phyloP scores from a whole-genome alignment of 23 red algal genomes.

The Agarophyton chilense region DNA sequence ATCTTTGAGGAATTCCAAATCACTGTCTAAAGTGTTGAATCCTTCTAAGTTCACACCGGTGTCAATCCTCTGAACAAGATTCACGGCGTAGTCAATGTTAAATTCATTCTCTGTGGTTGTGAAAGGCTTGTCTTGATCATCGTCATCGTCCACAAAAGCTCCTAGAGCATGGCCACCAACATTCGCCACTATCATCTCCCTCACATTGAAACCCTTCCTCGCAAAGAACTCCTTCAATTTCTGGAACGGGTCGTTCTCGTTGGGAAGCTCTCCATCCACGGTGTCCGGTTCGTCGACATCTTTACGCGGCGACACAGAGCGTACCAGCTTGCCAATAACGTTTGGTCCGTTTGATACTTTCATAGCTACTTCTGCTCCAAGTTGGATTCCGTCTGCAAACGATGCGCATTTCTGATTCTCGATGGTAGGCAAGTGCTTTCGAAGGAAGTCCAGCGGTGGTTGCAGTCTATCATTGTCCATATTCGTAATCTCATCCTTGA shows the following conservation, averaged over 20 bases:
- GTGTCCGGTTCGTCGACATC: constrained; percentile 19
- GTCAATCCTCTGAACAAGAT: constrained; percentile 33
- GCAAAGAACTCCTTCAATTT: constrained; percentile 24
- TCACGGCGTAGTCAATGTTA: constrained; percentile 38
- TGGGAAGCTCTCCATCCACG: constrained; percentile 27
- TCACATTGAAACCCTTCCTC: constrained; percentile 19
- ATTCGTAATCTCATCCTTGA: constrained; percentile 5
- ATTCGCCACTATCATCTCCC: constrained; percentile 37
- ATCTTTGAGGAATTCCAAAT: constrained; percentile 23
- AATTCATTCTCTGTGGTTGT: constrained; percentile 14
- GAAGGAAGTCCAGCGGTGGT: constrained; percentile 5
- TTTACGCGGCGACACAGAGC: background rate
- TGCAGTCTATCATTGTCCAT: constrained; percentile 24
- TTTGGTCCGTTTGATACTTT: constrained; percentile 3
- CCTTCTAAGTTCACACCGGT: constrained; percentile 7
- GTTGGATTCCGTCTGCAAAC: constrained; percentile 27
- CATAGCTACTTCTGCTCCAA: constrained; percentile 38
- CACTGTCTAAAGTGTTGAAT: constrained; percentile 22
- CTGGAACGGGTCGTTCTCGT: background rate
- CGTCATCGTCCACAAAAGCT: constrained; percentile 20
- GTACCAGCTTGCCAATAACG: constrained; percentile 15
- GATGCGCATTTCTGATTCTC: constrained; percentile 3
- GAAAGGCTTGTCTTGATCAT: constrained; percentile 19
- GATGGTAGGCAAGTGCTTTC: background rate
- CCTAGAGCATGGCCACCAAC: constrained; percentile 46